Evolutionary conservation across 106 monocot genomes (phyloP), one percentile per base, ranked within the genome.

Genomic region (Dioscorea zingiberensis): DNA sequence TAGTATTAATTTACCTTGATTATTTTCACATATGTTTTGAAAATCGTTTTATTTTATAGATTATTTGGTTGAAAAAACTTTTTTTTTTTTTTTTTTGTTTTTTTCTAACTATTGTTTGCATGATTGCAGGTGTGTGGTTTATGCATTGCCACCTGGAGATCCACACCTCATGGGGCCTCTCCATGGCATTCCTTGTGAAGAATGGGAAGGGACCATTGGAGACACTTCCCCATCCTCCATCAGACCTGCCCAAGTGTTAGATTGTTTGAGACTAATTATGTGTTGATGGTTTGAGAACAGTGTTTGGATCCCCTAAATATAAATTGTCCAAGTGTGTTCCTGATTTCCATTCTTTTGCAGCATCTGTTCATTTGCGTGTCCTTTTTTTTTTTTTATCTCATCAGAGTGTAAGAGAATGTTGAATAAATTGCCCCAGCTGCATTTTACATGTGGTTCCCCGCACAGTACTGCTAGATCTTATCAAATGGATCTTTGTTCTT

Each of bases 141-240:
- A 71, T 81, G 85, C 77, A 81, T 74, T 85, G 81, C 48, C 81
- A 85, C 54, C 66, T 85, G 11, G 85, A 85, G 7, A 59, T 74
- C 13, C 85, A 85, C 57, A 32, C 64, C 29, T 62, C 59, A 13
- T 85, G 85, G 85, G 85, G 81, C 6, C 60, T 85, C 23, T 28
- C 69, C 0, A 85, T 78, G 81, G 81, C 71, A 3, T 81, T 81
- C 61, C 54, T 81, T 27, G 74, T 74, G 65, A 84, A 84, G 74
- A 83, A 83, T 63, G 83, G 83, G 28, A 47, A 56, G 16, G 78
- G 83, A 3, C 66, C 77, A 8, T 29, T 77, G 65, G 82, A 82
- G 77, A 82, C 82, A 55, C 69, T 82, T 9, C 82, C 82, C 15
- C 78, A 69, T 73, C 82, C 77, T 64, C 82, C 82, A 4, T 67